Percentiles rank a stretch among this genome's conserved stretches.
Conservation (phyloP, 345 rosid genomes). For the Geranium brycei region DNA sequence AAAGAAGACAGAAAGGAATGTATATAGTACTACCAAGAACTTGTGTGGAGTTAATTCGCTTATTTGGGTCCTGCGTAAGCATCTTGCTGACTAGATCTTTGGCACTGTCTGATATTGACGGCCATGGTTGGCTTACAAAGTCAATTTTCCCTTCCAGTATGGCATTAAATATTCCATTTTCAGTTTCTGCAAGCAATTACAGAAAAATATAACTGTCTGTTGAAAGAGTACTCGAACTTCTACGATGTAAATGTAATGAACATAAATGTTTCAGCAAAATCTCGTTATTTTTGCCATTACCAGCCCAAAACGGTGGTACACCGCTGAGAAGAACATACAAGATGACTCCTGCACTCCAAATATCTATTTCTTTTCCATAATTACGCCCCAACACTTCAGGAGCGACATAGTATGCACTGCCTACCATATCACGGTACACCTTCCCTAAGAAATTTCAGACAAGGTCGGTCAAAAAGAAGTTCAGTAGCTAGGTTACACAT, state of each 20-base stretch:
- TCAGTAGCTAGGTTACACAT: background rate
- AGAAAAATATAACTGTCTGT: too few species aligned
- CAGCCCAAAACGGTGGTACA: constrained; percentile 95
- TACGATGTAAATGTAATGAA: constrained; percentile 1
- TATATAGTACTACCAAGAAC: constrained; percentile 53
- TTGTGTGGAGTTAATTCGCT: constrained; percentile 61
- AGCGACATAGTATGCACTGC: constrained; percentile 94
- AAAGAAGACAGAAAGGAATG: background rate
- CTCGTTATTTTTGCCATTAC: constrained; percentile 22
- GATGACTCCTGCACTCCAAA: constrained; percentile 93
- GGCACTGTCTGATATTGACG: constrained; percentile 72
- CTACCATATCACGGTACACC: constrained; percentile 55
- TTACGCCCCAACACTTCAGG: constrained; percentile 74
- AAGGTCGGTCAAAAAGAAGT: background rate
- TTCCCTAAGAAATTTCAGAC: constrained; percentile 37
- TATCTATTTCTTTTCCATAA: constrained; percentile 84
- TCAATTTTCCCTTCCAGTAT: constrained; percentile 64
- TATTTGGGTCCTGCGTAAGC: constrained; percentile 63
- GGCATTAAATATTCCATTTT: constrained; percentile 71
- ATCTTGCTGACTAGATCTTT: constrained; percentile 76
- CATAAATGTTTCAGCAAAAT: background rate
- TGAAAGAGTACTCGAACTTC: background rate
- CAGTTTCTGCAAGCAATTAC: constrained; percentile 45
- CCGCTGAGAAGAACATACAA: constrained; percentile 81
- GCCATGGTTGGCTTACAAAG: constrained; percentile 73